These are phyloP conservation scores for Agaricus blazei DNA, from an alignment of 768 basidiomycete genomes.

Conservation along the genomic window DNA sequence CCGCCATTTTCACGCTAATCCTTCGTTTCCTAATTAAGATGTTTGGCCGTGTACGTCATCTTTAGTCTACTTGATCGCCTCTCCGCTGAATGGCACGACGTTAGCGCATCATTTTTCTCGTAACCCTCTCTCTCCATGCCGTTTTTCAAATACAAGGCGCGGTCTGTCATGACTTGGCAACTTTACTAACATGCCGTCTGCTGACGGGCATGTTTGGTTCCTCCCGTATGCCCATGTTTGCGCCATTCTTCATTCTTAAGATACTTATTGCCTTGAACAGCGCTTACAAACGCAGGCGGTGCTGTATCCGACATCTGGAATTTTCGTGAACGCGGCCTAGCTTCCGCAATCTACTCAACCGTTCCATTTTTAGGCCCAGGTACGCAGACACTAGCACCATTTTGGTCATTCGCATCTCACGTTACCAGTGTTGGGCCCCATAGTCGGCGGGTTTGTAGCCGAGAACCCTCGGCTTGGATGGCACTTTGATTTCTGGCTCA, in stretches of 20 bases:
- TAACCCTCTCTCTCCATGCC: conserved; percentile 44
- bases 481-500: conserved; percentile 64
- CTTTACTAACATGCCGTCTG: conserved; percentile 46
- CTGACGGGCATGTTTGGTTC: conserved; percentile 56
- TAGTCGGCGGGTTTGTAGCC: conserved; percentile 62
- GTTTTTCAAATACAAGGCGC: conserved; percentile 52
- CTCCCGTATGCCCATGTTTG: conserved; percentile 34
- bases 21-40: conserved; percentile 26
- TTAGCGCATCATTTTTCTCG: conserved; percentile 51
- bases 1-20: conserved; percentile 7
- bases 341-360: conserved; percentile 53
- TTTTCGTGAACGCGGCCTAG: conserved; percentile 53
- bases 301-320: conserved; percentile 56
- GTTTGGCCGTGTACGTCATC: conserved; percentile 43
- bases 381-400: conserved; percentile 13
- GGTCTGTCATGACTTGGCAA: conserved; percentile 41
- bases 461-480: conserved; percentile 44
- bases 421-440: conserved; percentile 54
- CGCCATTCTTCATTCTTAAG: not conserved
- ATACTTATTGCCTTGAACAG: conserved; percentile 22
- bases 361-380: conserved; percentile 57
- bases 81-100: not conserved
- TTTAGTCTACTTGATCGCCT: not conserved
- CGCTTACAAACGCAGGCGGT: conserved; percentile 55
- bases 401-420: not conserved